These are phyloP conservation scores for Aspergillus ruber DNA, from an alignment of 2,329 filamentous ascomycete species.

Conservation along the genomic window DNA sequence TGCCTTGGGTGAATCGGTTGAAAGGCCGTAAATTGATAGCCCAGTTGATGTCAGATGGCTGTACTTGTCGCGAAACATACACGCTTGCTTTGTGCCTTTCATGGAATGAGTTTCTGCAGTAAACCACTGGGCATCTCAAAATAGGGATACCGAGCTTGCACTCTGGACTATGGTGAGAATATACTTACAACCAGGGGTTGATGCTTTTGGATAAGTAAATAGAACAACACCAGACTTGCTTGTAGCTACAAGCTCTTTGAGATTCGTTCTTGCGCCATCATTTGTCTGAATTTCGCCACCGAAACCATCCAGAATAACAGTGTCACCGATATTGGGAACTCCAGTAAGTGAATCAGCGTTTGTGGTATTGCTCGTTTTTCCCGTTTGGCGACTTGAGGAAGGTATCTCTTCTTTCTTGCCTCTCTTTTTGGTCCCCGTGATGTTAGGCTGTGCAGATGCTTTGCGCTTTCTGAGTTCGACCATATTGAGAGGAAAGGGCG, in stretches of 20 bases:
- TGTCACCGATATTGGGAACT: conserved; percentile 42
- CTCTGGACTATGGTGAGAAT: background rate
- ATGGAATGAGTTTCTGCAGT: conserved; percentile 1
- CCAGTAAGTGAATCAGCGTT: conserved; percentile 8
- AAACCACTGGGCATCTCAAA: background rate
- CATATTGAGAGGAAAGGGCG: conserved; percentile 14
- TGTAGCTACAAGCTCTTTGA: conserved; percentile 73
- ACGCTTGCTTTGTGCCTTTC: conserved; percentile 84
- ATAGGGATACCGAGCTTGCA: background rate
- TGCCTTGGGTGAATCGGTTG: conserved; percentile 77
- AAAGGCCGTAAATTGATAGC: conserved; percentile 83
- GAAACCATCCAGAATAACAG: conserved; percentile 49
- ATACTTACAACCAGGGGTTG: conserved; percentile 82
- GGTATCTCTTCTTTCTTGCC: conserved; percentile 10
- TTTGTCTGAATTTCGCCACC: conserved; percentile 74
- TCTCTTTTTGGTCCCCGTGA: conserved; percentile 23
- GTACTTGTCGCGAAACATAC: conserved; percentile 85
- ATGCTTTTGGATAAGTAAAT: conserved; percentile 94
- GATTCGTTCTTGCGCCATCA: conserved; percentile 70
- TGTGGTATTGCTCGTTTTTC: conserved; percentile 2
- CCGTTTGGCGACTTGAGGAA: background rate
- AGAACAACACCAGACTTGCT: conserved; percentile 82
- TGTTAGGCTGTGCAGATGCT: conserved; percentile 43
- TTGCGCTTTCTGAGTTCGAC: conserved; percentile 61
- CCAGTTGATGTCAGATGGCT: conserved; percentile 68